Evolutionary conservation across 192 early-diverging fungal genomes (phyloP).

Genomic region (Coemansia sp.): DNA sequence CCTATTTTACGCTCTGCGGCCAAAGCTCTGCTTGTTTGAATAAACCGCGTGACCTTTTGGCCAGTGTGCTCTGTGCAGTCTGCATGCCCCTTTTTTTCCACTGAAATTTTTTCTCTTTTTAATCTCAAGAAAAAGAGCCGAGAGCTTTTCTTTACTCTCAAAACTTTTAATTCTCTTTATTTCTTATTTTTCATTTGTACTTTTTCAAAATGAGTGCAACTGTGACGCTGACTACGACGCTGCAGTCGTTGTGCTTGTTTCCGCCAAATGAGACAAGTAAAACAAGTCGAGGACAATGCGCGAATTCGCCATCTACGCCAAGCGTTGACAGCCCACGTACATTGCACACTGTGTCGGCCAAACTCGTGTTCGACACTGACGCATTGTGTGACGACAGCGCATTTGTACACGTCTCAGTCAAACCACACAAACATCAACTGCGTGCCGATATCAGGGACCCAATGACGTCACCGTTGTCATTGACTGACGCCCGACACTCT

Average conservation of each 20-base stretch:
- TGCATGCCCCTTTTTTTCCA: too few relatives aligned
- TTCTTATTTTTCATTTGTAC: constrained; percentile 8
- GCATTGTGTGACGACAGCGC: constrained; percentile 39
- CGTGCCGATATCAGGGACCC: not conserved
- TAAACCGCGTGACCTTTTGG: too few relatives aligned
- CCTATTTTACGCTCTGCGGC: too few relatives aligned
- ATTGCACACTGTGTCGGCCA: not conserved
- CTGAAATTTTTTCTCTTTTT: not conserved
- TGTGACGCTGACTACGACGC: constrained; percentile 18
- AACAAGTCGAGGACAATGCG: not conserved
- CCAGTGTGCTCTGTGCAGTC: too few relatives aligned
- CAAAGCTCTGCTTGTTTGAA: too few relatives aligned
- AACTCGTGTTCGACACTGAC: constrained; percentile 13
- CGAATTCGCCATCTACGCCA: not conserved
- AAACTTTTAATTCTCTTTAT: not conserved
- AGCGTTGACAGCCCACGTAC: not conserved
- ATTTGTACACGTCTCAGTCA: constrained; percentile 22
- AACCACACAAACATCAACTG: not conserved
- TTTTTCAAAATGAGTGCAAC: constrained; percentile 25
- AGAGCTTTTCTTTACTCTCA: constrained; percentile 1
- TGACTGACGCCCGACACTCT: not conserved
- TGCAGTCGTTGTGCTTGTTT: constrained; percentile 26
- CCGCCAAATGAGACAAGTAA: constrained; percentile 6
- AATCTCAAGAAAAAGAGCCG: too few relatives aligned
- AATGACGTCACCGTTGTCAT: not conserved